Evolutionary conservation across 208 protist genomes (phyloP).

Genomic region (Angomonas deanei): DNA sequence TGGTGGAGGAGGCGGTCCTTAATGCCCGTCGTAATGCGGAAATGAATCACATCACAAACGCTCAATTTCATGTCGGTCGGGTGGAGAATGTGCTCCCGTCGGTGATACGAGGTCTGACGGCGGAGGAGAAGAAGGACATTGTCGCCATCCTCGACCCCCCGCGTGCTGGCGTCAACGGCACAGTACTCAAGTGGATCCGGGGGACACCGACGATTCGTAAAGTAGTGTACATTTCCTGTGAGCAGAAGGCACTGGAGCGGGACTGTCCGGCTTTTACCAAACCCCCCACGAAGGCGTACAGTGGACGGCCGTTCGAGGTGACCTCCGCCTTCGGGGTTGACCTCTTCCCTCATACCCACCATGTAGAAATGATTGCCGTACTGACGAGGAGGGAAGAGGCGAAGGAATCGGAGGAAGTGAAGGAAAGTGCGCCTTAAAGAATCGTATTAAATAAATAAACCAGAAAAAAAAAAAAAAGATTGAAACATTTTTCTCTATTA

Average conservation of each 20-base stretch:
- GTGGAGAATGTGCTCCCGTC: constrained; percentile 86
- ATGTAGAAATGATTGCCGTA: constrained; percentile 92
- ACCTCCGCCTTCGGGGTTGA: constrained; percentile 88
- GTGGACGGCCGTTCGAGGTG: constrained; percentile 79
- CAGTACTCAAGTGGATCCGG: constrained; percentile 93
- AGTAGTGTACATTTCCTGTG: constrained; percentile 95
- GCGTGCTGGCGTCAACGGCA: constrained; percentile 76
- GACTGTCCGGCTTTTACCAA: constrained; percentile 84
- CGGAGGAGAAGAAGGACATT: constrained; percentile 50
- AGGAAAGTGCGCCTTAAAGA: too few relatives aligned
- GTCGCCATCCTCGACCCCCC: constrained; percentile 91
- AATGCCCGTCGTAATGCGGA: constrained; percentile 86
- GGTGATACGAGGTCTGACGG: constrained; percentile 39
- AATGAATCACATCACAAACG: constrained; percentile 85
- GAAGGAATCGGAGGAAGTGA: constrained; percentile 6
- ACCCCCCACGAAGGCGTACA: constrained; percentile 68
- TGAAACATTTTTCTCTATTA: too few relatives aligned
- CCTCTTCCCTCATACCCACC: constrained; percentile 94
- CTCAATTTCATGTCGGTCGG: constrained; percentile 85
- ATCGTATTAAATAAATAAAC: too few relatives aligned
- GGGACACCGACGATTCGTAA: constrained; percentile 72
- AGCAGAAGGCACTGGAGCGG: constrained; percentile 85
- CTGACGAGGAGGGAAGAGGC: constrained; percentile 49
- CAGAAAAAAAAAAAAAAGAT: neutral
- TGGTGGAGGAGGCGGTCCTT: constrained; percentile 77